A percentile compares a stretch with the other conserved stretches of the same genome.
These are phyloP conservation scores for Linanthus parryae DNA, from an alignment of 148 eudicot species.

Conservation along the genomic window DNA sequence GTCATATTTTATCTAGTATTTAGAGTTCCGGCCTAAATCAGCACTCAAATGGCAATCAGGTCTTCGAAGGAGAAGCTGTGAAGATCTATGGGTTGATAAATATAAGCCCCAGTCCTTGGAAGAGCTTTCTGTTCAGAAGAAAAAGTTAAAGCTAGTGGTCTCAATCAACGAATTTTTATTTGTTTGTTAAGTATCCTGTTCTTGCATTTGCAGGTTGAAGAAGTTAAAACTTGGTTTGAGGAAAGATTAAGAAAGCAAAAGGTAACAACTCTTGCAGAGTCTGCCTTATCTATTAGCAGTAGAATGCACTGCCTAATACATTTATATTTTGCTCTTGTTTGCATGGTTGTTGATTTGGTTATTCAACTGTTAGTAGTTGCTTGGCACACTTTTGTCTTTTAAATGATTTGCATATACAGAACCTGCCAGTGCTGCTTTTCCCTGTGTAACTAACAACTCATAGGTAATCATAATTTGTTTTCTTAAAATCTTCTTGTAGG, in stretches of 20 bases:
- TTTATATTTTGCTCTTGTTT: too few species aligned
- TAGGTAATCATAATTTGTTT: too few species aligned
- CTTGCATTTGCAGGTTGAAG: conserved; percentile 70
- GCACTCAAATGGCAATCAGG: conserved; percentile 27
- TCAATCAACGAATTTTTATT: not conserved
- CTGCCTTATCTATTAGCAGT: too few species aligned
- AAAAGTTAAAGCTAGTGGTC: conserved; percentile 50
- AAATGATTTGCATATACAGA: too few species aligned
- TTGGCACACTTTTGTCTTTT: too few species aligned
- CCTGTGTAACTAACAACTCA: too few species aligned
- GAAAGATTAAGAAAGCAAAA: conserved; percentile 39
- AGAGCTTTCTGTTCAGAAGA: conserved; percentile 87
- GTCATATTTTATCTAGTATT: not conserved
- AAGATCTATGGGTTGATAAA: conserved; percentile 82
- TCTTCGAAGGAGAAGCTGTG: conserved; percentile 21
- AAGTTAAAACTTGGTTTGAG: conserved; percentile 73
- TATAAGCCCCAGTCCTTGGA: conserved; percentile 65
- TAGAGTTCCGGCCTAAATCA: conserved; percentile 12
- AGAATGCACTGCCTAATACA: too few species aligned
- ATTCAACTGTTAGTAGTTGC: too few species aligned
- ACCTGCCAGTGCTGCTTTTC: too few species aligned
- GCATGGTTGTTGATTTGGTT: too few species aligned
- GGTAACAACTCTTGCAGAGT: too few species aligned
- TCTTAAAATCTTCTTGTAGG: too few species aligned
- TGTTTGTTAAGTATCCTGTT: conserved; percentile 3